Conservation (phyloP, 108 stramenopile species). For the Skeletonema menzelii region DNA sequence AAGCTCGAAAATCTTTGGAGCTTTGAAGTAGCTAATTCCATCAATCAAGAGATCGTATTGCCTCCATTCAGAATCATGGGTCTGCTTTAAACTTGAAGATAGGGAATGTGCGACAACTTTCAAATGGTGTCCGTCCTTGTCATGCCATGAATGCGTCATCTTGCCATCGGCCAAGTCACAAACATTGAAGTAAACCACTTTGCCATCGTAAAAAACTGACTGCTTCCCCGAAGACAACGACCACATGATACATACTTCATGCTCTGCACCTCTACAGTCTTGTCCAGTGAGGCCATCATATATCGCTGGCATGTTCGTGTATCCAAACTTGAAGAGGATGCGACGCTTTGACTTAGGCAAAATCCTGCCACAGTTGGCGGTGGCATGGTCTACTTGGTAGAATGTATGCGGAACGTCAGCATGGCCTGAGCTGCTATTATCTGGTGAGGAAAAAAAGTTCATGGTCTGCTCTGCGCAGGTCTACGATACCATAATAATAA, state of each 20-base stretch:
- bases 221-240: slow-evolving; percentile 49
- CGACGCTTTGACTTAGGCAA: slow-evolving; percentile 42
- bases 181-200: slow-evolving; percentile 35
- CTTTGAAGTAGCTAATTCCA: slow-evolving; percentile 37
- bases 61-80: slow-evolving; percentile 37
- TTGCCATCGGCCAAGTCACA: slow-evolving; percentile 37
- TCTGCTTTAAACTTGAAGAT: slow-evolving; percentile 21
- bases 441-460: neutral
- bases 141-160: slow-evolving; percentile 57
- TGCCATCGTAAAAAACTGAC: slow-evolving; percentile 20
- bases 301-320: slow-evolving; percentile 37
- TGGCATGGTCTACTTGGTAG: slow-evolving; percentile 49
- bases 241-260: slow-evolving; percentile 48
- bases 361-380: slow-evolving; percentile 41
- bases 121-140: slow-evolving; percentile 33
- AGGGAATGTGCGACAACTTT: slow-evolving; percentile 22
- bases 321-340: slow-evolving; percentile 58
- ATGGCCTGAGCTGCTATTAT: neutral
- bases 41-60: slow-evolving; percentile 49
- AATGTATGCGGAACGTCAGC: slow-evolving; percentile 25
- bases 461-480: neutral
- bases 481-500: too few relatives aligned
- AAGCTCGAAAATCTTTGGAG: slow-evolving; percentile 45
- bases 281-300: slow-evolving; percentile 28
- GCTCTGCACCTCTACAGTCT: slow-evolving; percentile 54